Base-by-base conservation (phyloP, 192 early-diverging fungal species). In the Phycomyces blakesleeanus region DNA sequence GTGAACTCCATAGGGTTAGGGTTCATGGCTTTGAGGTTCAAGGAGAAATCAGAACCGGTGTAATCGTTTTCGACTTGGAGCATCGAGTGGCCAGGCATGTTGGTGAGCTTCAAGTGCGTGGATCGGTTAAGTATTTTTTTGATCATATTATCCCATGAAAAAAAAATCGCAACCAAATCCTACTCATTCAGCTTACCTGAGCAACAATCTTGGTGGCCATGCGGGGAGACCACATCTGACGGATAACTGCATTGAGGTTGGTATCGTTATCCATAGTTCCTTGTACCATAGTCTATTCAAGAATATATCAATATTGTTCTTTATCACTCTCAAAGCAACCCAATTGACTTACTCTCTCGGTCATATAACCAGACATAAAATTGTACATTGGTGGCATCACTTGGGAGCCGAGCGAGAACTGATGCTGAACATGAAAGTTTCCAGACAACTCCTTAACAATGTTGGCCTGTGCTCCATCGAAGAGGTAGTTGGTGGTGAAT, bases 391-490 rank as follows among this genome's bases (percentile, higher is more conserved):
- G 88, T 16, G 95, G 95, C 37, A 83, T 76, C 34, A 84, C 84
- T 10, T 87, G 80, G 52, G 89, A 82, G 5, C 92, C 97, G 78
- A 96, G 88, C 38, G 87, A 80, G 74, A 98, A 90, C 41, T 88
- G 86, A 83, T 99, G 97, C 27, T 90, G 86, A 42, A 94, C 91
- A 65, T 97, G 93, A 81, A 99, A 97, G 82, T 93, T 93, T 51
- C 81, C 90, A 59, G 92, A 93, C 71, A 97, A 76, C n/a, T 93
- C 84, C 68, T 95, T 96, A 24, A 90, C 85, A 63, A 98, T 81
- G 63, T 98, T 94, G 55, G 94, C 91, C 61, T 93, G 92, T 5
- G 89, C 96, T 62, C 97, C 97, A 61, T 99, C 94, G 71, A 98
- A 92, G 66, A 93, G 75, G 75, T 89, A 88, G 76, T 92, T 88